These are phyloP conservation scores for Volvox reticuliferus DNA, from an alignment of 139 green algal genomes.

Conservation along the genomic window DNA sequence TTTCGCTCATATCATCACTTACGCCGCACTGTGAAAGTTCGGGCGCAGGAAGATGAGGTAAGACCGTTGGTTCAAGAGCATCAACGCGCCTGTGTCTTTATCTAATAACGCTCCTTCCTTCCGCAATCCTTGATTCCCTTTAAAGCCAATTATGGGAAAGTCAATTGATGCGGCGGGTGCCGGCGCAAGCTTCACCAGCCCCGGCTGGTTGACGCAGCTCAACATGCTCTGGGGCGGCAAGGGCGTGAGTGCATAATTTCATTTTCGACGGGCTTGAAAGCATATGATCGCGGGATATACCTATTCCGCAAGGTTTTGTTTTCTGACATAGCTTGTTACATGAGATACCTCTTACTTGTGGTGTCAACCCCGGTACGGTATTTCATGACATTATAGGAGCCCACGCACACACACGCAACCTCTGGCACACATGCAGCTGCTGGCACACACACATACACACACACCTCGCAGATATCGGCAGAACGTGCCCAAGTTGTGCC, in stretches of 20 bases:
- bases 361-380: too few species aligned
- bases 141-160: slow-evolving; percentile 54
- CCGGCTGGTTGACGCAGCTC: slow-evolving; percentile 93
- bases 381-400: too few species aligned
- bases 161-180: slow-evolving; percentile 87
- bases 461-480: too few species aligned
- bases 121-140: not conserved
- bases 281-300: too few species aligned
- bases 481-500: too few species aligned
- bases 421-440: too few species aligned
- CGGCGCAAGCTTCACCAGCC: slow-evolving; percentile 78
- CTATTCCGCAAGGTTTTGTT: too few species aligned
- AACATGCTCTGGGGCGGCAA: slow-evolving; percentile 91
- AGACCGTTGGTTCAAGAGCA: not conserved
- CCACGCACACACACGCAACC: too few species aligned
- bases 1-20: not conserved
- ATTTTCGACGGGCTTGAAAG: not conserved
- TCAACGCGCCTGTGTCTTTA: not conserved
- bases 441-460: too few species aligned
- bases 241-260: slow-evolving; percentile 65
- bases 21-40: not conserved
- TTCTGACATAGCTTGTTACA: too few species aligned
- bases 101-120: too few species aligned
- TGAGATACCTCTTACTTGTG: too few species aligned
- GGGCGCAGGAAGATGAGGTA: slow-evolving; percentile 18